Evolutionary conservation across 225 moss, liverwort and hornwort genomes (phyloP), one percentile per base, ranked within the genome.

Genomic region (Takakia lepidozioides): DNA sequence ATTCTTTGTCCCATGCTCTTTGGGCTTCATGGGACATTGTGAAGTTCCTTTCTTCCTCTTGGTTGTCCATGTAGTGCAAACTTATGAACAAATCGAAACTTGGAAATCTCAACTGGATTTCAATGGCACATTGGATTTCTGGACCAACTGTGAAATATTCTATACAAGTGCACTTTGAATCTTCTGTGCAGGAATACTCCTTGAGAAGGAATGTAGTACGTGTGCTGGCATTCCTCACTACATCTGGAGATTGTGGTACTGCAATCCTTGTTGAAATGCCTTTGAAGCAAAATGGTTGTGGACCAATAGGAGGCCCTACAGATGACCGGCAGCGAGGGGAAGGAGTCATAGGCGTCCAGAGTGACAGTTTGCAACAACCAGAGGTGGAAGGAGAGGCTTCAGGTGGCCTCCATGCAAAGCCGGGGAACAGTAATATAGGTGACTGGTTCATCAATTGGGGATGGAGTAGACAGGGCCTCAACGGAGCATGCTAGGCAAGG

Each of bases 191-290:
- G 90, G 80, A 61, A 18, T 72, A 78, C 70, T 75, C 59, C 27
- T 69, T 91, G 52, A 73, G 76, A 50, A 80, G 85, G n/a, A 84
- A 78, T 66, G 85, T 71, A 35, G 68, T 98, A 54, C 80, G 83
- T 48, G 73, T 85, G 60, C 65, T 91, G 16, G 42, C 87, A 19
- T 98, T 82, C 59, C 60, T 98, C 57, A 72, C 78, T 52, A 57
- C 73, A 58, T 81, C 78, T 32, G 91, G 87, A 47, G 83, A 98
- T 38, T 38, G 43, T n/a, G 76, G 85, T 44, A 71, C 71, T 54
- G 75, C 83, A 55, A 48, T 57, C 26, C 59, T 98, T 27, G 63
- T 85, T 56, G 77, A 75, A 49, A 17, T 35, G 20, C 67, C 38
- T 55, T 55, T 69, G 14, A 65, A 25, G 29, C 15, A 23, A 43